Evolutionary conservation across 2,329 filamentous ascomycete genomes (phyloP), one percentile per base, ranked within the genome.

Genomic region (Metarhizium sp.): DNA sequence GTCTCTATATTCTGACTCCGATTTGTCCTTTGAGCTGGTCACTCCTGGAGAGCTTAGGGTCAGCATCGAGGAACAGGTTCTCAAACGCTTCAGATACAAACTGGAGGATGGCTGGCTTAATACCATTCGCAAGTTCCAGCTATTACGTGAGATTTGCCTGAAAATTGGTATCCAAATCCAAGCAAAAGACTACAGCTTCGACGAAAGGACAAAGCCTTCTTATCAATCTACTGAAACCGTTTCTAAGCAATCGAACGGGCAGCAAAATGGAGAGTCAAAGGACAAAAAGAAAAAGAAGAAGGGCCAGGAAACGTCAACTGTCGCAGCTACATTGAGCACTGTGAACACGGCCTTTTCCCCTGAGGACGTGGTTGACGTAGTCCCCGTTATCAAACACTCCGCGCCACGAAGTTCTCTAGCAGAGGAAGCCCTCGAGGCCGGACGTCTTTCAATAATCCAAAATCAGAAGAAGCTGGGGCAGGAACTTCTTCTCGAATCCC

Each of bases 331-430:
- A 63, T 61, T 78, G 69, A 58, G 71, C 63, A 62, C 69, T 71
- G 62, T 65, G 7, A 65, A 70, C 2, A 67, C 72, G 58, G 73
- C 71, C 13, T 97, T 99, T 73, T 79, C 76, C 52, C 78, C 90
- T 0, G 91, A 96, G 58, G 91, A 99, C 63, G 81, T 99, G 60
- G 73, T 95, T 61, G 96, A 96, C 72, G 79, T 96, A 58, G 89
- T 96, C n/a, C 94, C 94, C 7, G 75, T 97, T 49, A 83, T 97
- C 66, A 97, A 97, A 78, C 92, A 99, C 69, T 94, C 94, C 4
- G 86, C 88, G 58, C 94, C 92, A 43, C 87, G 90, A 72, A 96
- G 92, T 69, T 78, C 90, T 30, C 80, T 99, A 58, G 92, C 94
- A 0, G 94, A 99, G 70, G 94, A 99, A 73, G 92, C 94, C 14